Base-by-base conservation (phyloP, 1,139 yeast genomes). In the Taphrina flavorubra region DNA sequence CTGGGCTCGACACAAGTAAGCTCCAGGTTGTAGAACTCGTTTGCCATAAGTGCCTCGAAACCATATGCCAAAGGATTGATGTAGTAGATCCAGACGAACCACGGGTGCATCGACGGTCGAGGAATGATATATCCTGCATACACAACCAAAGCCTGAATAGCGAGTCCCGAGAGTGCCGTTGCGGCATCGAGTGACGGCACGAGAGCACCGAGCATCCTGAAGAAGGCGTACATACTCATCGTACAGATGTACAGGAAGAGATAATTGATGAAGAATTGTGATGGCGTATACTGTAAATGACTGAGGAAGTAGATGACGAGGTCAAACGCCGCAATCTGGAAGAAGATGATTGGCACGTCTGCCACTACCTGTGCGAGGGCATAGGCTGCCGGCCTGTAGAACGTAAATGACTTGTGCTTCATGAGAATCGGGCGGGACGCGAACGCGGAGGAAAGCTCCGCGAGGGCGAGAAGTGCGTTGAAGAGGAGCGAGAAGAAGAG, bases 1-100 rank as follows among this genome's bases (percentile, higher is more conserved):
- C 71, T 62, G n/a, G 69, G 71, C 7, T 64, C 69, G 13, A 80
- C 71, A 74, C 89, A 86, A 1, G 73, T 72, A 73, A 83, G 83
- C 8, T 76, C 73, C 18, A 84, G 77, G 60, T 79, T 81, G 71
- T 79, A 80, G 74, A 85, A 86, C 75, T 87, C 91, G 74, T 84
- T 88, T 1, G 84, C 82, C 86, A 89, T 84, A 74, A 89, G 77
- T 0, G 89, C 81, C 76, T 88, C 92, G 74, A 87, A 88, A 5
- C 85, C 83, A 74, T 89, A 89, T 6, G 85, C 87, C 63, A 89
- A 79, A 0, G 95, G 95, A 74, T 89, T 84, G 69, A 89, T 77
- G 75, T 87, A 89, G 78, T 86, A 87, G 74, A 89, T 85, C 94
- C 95, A 90, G 72, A 88, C 81, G 47, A 89, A 85, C 95, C 95